Evolutionary conservation across 2,329 filamentous ascomycete species (phyloP).

Genomic region (Achaetomium macrosporum): DNA sequence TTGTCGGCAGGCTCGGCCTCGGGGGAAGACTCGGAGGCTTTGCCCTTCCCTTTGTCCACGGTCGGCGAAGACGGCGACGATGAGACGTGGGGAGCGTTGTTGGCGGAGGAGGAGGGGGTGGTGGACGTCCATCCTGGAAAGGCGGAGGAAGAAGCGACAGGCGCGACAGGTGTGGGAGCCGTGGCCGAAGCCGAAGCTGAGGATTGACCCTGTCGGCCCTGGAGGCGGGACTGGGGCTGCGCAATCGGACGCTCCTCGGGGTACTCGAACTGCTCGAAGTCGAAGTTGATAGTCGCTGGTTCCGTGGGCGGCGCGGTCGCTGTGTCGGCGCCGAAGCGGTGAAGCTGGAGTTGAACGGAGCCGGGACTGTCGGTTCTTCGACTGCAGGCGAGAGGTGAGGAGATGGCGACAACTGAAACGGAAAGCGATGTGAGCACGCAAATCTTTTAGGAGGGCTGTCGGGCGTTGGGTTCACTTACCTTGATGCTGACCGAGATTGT

Average conservation of each 20-base stretch:
- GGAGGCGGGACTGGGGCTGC: background rate
- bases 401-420: slow-evolving; percentile 36
- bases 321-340: background rate
- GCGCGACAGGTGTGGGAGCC: background rate
- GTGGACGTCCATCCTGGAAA: too few relatives aligned
- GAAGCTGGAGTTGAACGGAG: background rate
- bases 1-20: background rate
- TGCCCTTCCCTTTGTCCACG: slow-evolving; percentile 2
- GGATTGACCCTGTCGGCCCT: background rate
- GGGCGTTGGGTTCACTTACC: background rate
- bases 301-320: background rate
- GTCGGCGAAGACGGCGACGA: background rate
- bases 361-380: too few relatives aligned
- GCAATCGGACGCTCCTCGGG: background rate
- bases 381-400: too few relatives aligned
- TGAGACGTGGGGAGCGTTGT: too few relatives aligned
- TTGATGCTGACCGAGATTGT: background rate
- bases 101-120: too few relatives aligned
- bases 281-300: background rate
- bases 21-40: background rate
- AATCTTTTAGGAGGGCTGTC: too few relatives aligned
- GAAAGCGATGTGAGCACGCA: too few relatives aligned
- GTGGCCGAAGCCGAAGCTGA: background rate
- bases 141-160: too few relatives aligned
- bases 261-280: background rate